Evolutionary conservation across 1,139 yeast genomes (phyloP), one percentile per base, ranked within the genome.

Genomic region (Suhomyces maxii): DNA sequence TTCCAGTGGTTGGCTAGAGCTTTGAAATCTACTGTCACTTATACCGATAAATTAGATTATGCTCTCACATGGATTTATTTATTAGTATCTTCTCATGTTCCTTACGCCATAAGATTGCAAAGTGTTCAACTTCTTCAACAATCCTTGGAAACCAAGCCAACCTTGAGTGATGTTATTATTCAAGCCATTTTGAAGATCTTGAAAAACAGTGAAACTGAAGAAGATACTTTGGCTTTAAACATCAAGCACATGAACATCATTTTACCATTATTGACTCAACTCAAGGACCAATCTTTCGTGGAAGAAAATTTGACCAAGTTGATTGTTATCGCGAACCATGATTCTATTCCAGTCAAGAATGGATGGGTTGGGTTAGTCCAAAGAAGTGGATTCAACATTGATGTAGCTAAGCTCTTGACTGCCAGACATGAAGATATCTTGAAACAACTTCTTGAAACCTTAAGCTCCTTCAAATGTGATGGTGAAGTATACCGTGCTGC

Each of bases 351-450:
- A 2, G 59, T 74, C 8, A 79, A 79, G 45, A 74, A 74, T 48
- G 84, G 87, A 2, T 93, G 99, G 99, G 86, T 90, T 37, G 88
- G 88, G 0, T 67, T 90, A 42, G 83, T 84, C 38, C 82, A 86
- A 57, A 71, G 80, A 45, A 76, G 86, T 9, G 46, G 53, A 6
- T 45, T 54, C 39, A 65, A 68, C 6, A 60, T 82, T 30, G 95
- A 91, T 57, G 87, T 96, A 3, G 86, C 86, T 18, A 56, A 61
- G 4, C 64, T 89, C 40, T 79, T 86, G 6, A 59, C 66, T 1
- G 59, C 63, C 1, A 57, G 77, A 13, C 47, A 42, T 46, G 50
- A 56, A 0, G 49, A 61, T 5, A 54, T 73, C 0, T 44, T 61
- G 5, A 28, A 38, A 7, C 40, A 44, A 6, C 34, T 49, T 9